Conservation (phyloP, 805 yeast genomes). For the Kodamaea leandrae region DNA sequence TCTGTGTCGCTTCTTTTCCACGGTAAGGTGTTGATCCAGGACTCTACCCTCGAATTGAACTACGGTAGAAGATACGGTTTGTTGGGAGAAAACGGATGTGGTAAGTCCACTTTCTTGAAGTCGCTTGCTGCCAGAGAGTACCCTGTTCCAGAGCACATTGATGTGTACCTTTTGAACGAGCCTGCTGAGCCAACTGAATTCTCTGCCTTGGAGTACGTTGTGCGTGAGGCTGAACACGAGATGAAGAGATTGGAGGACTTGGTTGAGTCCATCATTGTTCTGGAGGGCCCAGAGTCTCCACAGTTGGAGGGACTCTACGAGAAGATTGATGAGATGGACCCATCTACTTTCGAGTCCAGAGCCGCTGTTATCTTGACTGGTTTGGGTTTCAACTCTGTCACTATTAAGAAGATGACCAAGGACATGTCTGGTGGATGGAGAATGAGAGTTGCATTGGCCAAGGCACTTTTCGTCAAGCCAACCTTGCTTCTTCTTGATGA, state of each 20-base stretch:
- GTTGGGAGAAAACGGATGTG: constrained; percentile 98
- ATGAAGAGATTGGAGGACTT: constrained; percentile 85
- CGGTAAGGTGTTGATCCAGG: constrained; percentile 94
- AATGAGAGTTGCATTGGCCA: constrained; percentile 98
- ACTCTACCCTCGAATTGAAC: constrained; percentile 87
- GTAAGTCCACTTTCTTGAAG: constrained; percentile 92
- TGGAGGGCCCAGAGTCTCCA: constrained; percentile 92
- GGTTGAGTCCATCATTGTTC: constrained; percentile 85
- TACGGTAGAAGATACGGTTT: constrained; percentile 97
- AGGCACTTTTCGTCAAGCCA: constrained; percentile 97
- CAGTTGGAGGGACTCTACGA: constrained; percentile 86
- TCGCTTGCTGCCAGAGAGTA: constrained; percentile 94
- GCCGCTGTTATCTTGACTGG: constrained; percentile 95
- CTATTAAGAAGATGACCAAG: constrained; percentile 90
- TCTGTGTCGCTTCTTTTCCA: constrained; percentile 92
- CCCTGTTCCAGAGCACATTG: constrained; percentile 91
- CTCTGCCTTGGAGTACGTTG: constrained; percentile 94
- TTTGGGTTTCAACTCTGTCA: constrained; percentile 87
- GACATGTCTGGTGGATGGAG: constrained; percentile 99
- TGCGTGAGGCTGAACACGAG: constrained; percentile 92
- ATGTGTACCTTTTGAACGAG: constrained; percentile 90
- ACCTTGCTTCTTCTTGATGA: constrained; percentile 92
- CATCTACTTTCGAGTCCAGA: constrained; percentile 91
- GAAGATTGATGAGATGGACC: constrained; percentile 94
- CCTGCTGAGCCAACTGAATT: constrained; percentile 94